Evolutionary conservation across 192 early-diverging fungal species (phyloP), one percentile per base, ranked within the genome.

Genomic region (Coemansia sp.): DNA sequence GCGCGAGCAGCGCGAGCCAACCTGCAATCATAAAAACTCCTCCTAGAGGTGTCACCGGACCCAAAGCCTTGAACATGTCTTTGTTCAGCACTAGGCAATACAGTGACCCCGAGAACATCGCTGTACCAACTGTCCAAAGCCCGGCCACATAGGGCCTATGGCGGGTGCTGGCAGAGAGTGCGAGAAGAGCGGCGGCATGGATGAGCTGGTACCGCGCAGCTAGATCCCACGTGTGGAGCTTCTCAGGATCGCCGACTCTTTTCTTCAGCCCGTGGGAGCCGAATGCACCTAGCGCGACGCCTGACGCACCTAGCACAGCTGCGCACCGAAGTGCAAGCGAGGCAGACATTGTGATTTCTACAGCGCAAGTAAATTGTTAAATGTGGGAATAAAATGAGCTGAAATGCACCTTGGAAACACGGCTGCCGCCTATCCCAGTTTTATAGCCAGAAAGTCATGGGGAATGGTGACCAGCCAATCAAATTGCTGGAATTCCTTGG

Each of bases 221-320:
- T 13, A 63, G 42, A 29, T 42, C 60, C 74, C 74, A 77, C 15
- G 51, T 51, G 37, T 64, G 60, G 23, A 78, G 51, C 45, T 48
- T 65, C 18, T 59, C 53, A n/a, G 60, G 61, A 25, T 77, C 73
- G 10, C 39, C 14, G 9, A 78, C 38, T 4, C 68, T 21, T 36
- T 64, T 63, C 39, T 70, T 63, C 8, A 83, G 65, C 2, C 75
- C 81, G 25, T 83, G 81, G 0, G 81, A 68, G 18, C 81, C 79
- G 63, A 72, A 83, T 13, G 81, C 81, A 10, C 81, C 81, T 8
- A 83, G 58, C 23, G 70, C 79, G 25, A 83, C 81, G 18, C 76
- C 80, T 1, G 81, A 34, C 11, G 68, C 77, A 1, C 79, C 81
- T 40, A 75, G 11, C 17, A 75, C 32, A 15, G 71, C 71, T 8